Evolutionary conservation across 495 filamentous ascomycete species (phyloP).

Genomic region (Margaritispora aquatica): DNA sequence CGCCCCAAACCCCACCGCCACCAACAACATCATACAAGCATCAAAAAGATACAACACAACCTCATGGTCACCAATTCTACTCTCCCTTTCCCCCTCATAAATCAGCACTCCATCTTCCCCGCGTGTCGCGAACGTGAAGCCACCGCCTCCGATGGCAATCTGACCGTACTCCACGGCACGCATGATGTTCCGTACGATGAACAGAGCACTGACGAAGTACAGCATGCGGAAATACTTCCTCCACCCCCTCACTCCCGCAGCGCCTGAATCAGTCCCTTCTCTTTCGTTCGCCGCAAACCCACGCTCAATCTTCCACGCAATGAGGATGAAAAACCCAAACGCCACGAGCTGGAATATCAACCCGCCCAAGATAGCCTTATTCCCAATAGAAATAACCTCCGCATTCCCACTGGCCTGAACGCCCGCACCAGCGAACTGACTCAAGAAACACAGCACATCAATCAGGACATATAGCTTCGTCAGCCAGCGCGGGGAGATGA

Average conservation of each 20-base stretch:
- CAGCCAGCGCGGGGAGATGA: constrained; percentile 30
- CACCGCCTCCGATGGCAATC: constrained; percentile 34
- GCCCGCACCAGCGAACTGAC: constrained; percentile 29
- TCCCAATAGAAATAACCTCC: constrained; percentile 26
- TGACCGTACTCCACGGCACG: constrained; percentile 51
- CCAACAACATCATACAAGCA: constrained; percentile 25
- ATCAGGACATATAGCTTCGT: constrained; percentile 38
- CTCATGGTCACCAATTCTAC: constrained; percentile 14
- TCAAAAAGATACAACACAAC: constrained; percentile 19
- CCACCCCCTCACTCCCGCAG: constrained; percentile 29
- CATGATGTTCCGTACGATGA: constrained; percentile 50
- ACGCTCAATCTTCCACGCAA: constrained; percentile 30
- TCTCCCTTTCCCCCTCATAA: not conserved
- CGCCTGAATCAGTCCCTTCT: not conserved
- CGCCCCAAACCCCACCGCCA: not conserved
- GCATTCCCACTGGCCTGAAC: constrained; percentile 30
- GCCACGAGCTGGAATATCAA: constrained; percentile 41
- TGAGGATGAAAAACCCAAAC: constrained; percentile 41
- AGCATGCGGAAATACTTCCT: constrained; percentile 43
- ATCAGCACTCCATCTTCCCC: not conserved
- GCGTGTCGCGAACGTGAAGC: not conserved
- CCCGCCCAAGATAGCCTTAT: constrained; percentile 36
- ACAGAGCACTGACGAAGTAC: constrained; percentile 42
- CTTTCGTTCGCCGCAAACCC: constrained; percentile 13
- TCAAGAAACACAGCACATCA: constrained; percentile 35